phyloP scores from a whole-genome alignment of 2,329 filamentous ascomycete species.

The Aspergillus sp. region DNA sequence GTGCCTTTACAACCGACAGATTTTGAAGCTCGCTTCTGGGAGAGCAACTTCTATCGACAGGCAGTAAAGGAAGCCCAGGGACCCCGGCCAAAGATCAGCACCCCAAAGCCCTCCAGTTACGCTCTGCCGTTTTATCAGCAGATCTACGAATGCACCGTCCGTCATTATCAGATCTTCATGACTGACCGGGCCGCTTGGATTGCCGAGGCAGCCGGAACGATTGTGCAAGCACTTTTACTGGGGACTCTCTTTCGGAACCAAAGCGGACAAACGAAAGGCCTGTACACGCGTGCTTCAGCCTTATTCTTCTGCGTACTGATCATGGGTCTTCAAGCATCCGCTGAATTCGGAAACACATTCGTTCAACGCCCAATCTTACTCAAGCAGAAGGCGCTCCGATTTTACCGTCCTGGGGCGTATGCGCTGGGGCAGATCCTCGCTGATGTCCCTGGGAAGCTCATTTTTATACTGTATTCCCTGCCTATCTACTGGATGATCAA shows the following conservation, averaged over 20 bases:
- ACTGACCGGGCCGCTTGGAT: slow-evolving; percentile 4
- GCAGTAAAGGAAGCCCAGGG: neutral
- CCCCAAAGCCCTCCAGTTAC: neutral
- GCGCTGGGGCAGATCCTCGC: neutral
- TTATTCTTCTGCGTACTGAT: slow-evolving; percentile 16
- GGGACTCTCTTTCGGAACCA: slow-evolving; percentile 17
- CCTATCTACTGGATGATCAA: slow-evolving; percentile 82
- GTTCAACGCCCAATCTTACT: slow-evolving; percentile 12
- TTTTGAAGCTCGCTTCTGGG: neutral
- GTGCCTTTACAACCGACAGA: neutral
- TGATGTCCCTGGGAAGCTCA: slow-evolving; percentile 68
- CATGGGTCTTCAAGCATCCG: slow-evolving; percentile 9
- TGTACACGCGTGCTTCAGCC: slow-evolving; percentile 11
- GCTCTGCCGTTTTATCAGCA: neutral
- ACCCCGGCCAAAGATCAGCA: neutral
- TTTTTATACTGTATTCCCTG: slow-evolving; percentile 72
- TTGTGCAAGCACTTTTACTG: slow-evolving; percentile 12
- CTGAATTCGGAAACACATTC: slow-evolving; percentile 14
- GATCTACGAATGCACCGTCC: slow-evolving; percentile 2
- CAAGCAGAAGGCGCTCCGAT: slow-evolving; percentile 13
- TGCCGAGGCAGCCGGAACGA: slow-evolving; percentile 2
- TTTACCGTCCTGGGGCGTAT: slow-evolving; percentile 10
- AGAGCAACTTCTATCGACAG: neutral
- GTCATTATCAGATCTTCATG: slow-evolving; percentile 5
- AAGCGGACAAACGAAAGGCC: neutral